A percentile compares a stretch with the other conserved stretches of the same genome.
phyloP scores from a whole-genome alignment of 306 rosid species.

The Sicyos baderoa region DNA sequence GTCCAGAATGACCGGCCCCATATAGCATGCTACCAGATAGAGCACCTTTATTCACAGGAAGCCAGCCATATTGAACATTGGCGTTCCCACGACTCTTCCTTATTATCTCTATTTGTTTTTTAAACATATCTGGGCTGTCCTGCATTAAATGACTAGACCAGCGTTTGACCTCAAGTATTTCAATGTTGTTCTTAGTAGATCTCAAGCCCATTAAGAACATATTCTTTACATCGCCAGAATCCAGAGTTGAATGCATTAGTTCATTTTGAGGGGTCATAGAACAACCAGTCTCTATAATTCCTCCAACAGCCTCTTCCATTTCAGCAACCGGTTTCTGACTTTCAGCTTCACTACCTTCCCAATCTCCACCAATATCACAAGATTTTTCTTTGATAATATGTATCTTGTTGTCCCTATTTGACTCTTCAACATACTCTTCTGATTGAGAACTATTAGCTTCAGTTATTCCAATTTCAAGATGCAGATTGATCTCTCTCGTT shows the following conservation, averaged over 20 bases:
- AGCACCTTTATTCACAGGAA: slow-evolving; percentile 17
- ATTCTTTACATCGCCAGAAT: slow-evolving; percentile 13
- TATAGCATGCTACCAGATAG: slow-evolving; percentile 14
- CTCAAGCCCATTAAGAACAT: slow-evolving; percentile 17
- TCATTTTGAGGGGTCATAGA: neutral
- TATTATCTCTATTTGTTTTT: slow-evolving; percentile 26
- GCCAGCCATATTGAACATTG: slow-evolving; percentile 29
- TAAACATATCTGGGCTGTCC: slow-evolving; percentile 20
- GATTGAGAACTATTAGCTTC: slow-evolving; percentile 14
- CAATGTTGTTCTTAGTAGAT: neutral
- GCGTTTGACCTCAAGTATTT: slow-evolving; percentile 19
- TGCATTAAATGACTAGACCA: slow-evolving; percentile 22
- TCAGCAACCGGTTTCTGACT: slow-evolving; percentile 16
- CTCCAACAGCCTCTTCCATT: slow-evolving; percentile 10
- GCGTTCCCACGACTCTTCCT: slow-evolving; percentile 23
- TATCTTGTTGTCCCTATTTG: slow-evolving; percentile 17
- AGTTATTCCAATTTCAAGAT: slow-evolving; percentile 26
- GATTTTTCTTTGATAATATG: slow-evolving; percentile 7
- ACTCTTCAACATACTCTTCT: slow-evolving; percentile 24
- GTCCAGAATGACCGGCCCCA: slow-evolving; percentile 20
- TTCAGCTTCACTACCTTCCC: slow-evolving; percentile 9
- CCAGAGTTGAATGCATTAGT: slow-evolving; percentile 12
- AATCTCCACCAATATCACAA: neutral
- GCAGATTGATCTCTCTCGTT: slow-evolving; percentile 21
- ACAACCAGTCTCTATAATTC: slow-evolving; percentile 5